phyloP scores from a whole-genome alignment of 441 rosid species.

The Macaranga tanarius region DNA sequence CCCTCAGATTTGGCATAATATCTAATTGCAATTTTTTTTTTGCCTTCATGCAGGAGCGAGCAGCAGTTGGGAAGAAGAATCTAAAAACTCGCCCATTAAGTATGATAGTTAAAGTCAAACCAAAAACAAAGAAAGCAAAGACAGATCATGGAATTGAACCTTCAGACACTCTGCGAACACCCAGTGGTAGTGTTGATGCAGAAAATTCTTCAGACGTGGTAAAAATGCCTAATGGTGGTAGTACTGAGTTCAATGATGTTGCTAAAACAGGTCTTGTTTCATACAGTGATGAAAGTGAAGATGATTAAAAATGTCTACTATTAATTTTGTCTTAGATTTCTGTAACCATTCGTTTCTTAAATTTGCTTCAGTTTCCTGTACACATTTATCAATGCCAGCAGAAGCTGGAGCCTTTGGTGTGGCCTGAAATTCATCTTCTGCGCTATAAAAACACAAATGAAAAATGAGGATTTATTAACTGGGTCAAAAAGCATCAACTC shows the following conservation, averaged over 20 bases:
- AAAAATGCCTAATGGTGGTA: constrained; percentile 25
- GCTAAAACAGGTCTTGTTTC: constrained; percentile 56
- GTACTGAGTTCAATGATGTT: constrained; percentile 28
- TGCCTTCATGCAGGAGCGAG: constrained; percentile 50
- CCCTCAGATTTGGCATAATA: not conserved
- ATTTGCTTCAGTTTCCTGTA: no score
- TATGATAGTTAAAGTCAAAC: constrained; percentile 67
- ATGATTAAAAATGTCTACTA: constrained; percentile 16
- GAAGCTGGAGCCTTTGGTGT: no score
- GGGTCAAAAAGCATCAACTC: no score
- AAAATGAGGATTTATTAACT: no score
- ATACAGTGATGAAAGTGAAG: constrained; percentile 87
- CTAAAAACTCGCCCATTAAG: constrained; percentile 51
- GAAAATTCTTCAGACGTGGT: constrained; percentile 34
- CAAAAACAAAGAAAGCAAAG: constrained; percentile 74
- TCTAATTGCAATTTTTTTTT: constrained; percentile 21
- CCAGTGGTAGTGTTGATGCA: constrained; percentile 26
- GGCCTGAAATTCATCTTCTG: no score
- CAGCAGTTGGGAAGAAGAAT: constrained; percentile 51
- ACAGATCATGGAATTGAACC: constrained; percentile 32
- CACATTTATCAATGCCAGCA: no score
- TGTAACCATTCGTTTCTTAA: not conserved
- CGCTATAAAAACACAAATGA: no score
- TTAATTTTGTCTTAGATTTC: not conserved
- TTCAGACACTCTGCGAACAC: constrained; percentile 22